phyloP scores from a whole-genome alignment of 2,329 filamentous ascomycete genomes.

The Ampelomyces quisqualis region DNA sequence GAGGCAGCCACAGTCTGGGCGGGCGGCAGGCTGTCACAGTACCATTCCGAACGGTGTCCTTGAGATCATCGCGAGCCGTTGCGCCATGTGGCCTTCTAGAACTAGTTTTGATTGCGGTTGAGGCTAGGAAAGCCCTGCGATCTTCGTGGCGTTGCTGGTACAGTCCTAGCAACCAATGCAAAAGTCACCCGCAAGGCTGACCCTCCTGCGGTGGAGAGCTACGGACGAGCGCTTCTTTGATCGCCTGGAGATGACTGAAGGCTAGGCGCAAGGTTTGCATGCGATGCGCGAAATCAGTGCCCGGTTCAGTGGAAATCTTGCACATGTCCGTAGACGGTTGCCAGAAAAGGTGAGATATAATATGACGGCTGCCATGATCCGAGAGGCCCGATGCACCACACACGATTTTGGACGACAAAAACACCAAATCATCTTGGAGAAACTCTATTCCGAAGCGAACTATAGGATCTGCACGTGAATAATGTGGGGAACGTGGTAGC shows the following conservation, averaged over 20 bases:
- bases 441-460: conserved; percentile 23
- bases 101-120: conserved; percentile 23
- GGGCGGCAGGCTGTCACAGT: conserved; percentile 13
- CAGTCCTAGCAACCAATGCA: conserved; percentile 4
- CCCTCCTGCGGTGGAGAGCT: conserved; percentile 2
- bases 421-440: conserved; percentile 16
- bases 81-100: conserved; percentile 32
- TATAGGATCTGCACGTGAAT: conserved; percentile 31
- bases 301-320: conserved; percentile 7
- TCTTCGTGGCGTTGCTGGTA: conserved; percentile 3
- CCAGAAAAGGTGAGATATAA: conserved; percentile 14
- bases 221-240: conserved; percentile 7
- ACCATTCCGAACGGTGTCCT: conserved; percentile 8
- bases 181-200: conserved; percentile 20
- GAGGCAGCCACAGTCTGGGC: conserved; percentile 15
- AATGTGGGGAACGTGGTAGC: conserved; percentile 35
- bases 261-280: conserved; percentile 26
- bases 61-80: conserved; percentile 24
- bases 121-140: conserved; percentile 4
- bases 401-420: conserved; percentile 21
- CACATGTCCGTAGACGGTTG: conserved; percentile 10
- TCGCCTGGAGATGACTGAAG: conserved; percentile 12
- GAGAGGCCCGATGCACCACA: conserved; percentile 12
- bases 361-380: conserved; percentile 22
- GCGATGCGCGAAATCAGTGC: conserved; percentile 19